Percentiles rank a stretch among this genome's conserved stretches.
phyloP scores from a whole-genome alignment of 805 yeast species.

The Myxozyma nipponensis region DNA sequence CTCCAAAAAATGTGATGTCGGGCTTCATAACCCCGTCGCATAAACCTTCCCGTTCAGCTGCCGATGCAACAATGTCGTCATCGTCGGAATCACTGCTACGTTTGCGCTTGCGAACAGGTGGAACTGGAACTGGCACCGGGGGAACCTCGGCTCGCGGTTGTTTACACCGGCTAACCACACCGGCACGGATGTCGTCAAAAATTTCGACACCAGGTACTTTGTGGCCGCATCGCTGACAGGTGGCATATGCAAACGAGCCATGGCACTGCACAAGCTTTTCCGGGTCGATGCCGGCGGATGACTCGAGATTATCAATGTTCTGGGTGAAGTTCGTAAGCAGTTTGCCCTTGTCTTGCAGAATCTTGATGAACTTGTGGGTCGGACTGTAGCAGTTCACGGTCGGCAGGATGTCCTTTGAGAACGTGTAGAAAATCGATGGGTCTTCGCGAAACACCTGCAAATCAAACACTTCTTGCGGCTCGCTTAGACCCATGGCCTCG shows the following conservation, averaged over 20 bases:
- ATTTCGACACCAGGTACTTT: conserved; percentile 63
- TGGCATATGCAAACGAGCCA: conserved; percentile 86
- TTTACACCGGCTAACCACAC: conserved; percentile 62
- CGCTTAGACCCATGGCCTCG: conserved; percentile 63
- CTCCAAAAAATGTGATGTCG: conserved; percentile 89
- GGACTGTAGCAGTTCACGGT: conserved; percentile 62
- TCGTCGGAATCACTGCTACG: conserved; percentile 34
- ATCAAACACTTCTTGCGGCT: conserved; percentile 90
- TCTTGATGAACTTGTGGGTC: conserved; percentile 71
- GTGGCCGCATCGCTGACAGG: conserved; percentile 72
- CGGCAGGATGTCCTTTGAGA: conserved; percentile 81
- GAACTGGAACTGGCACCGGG: neutral
- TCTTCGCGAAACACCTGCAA: conserved; percentile 64
- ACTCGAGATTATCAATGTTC: conserved; percentile 70
- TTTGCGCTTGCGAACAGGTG: conserved; percentile 38
- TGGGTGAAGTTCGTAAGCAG: conserved; percentile 83
- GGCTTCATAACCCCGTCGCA: conserved; percentile 81
- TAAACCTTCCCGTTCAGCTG: conserved; percentile 30
- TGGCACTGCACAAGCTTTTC: conserved; percentile 82
- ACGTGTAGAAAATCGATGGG: conserved; percentile 78
- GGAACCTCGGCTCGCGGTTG: conserved; percentile 46
- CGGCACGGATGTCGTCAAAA: conserved; percentile 54
- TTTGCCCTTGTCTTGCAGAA: conserved; percentile 71
- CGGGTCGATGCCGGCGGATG: conserved; percentile 61
- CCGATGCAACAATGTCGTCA: conserved; percentile 28